These are phyloP conservation scores for Lojkania enalia DNA, from an alignment of 2,329 filamentous ascomycete species.

Conservation along the genomic window DNA sequence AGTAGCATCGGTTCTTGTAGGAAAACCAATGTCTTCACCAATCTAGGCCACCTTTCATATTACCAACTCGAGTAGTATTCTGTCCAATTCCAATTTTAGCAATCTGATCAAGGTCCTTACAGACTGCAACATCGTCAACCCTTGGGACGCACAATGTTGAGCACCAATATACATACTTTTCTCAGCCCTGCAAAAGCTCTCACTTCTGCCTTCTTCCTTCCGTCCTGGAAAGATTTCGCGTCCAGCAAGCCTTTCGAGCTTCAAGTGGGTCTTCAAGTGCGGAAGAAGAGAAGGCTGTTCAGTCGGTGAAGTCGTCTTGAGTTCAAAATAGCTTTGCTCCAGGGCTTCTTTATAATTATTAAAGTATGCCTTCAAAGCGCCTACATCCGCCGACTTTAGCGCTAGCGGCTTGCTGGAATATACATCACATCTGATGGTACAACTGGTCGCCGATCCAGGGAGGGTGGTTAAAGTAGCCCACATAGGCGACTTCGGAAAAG, in stretches of 20 bases:
- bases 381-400: conserved; percentile 3
- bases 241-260: conserved; percentile 25
- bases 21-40: too few species aligned
- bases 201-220: conserved; percentile 17
- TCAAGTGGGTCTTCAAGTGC: conserved; percentile 28
- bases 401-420: conserved; percentile 5
- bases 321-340: conserved; percentile 9
- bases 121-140: conserved; percentile 9
- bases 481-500: conserved; percentile 7
- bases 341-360: conserved; percentile 5
- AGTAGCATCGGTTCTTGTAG: too few species aligned
- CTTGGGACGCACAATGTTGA: not conserved
- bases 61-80: conserved; percentile 1
- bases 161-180: conserved; percentile 14
- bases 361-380: conserved; percentile 13
- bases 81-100: conserved; percentile 2
- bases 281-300: conserved; percentile 10
- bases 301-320: conserved; percentile 9
- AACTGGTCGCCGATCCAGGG: conserved; percentile 2
- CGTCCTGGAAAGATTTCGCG: conserved; percentile 28
- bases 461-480: conserved; percentile 11
- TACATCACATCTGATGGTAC: conserved; percentile 8
- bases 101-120: conserved; percentile 13
- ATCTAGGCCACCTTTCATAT: conserved; percentile 3
- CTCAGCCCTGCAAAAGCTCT: conserved; percentile 24